Percentiles rank a stretch among this genome's conserved stretches.
Conservation (phyloP, 1,284 basidiomycete genomes). For the Pseudozyma hubeiensis region DNA sequence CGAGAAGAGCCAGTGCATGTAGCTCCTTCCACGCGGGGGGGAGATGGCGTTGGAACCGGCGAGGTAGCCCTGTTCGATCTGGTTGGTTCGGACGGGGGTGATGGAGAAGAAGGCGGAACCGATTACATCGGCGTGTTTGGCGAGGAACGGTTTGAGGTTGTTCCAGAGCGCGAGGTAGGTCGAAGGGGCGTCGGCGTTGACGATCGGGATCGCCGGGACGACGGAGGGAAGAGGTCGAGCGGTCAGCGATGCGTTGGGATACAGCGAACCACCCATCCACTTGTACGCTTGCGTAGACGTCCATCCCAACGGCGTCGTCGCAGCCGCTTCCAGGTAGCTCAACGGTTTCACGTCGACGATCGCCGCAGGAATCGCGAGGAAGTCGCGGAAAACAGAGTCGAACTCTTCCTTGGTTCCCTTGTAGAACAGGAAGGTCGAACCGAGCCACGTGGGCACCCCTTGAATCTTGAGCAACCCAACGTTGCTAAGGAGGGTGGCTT, state of each 20-base stretch:
- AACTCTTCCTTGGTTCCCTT: constrained; percentile 19
- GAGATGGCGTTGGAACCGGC: constrained; percentile 46
- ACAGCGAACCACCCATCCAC: constrained; percentile 36
- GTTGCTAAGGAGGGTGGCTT: constrained; percentile 28
- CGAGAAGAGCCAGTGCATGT: constrained; percentile 22
- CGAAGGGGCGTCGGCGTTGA: background rate
- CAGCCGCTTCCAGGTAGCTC: constrained; percentile 22
- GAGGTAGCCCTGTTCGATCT: constrained; percentile 23
- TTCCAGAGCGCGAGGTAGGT: constrained; percentile 12
- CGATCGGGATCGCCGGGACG: background rate
- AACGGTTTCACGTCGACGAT: constrained; percentile 15
- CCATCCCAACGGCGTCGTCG: constrained; percentile 27
- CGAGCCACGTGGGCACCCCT: constrained; percentile 10
- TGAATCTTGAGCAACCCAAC: constrained; percentile 25
- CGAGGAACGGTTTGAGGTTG: constrained; percentile 13
- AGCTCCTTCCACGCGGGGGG: constrained; percentile 19
- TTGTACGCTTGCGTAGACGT: constrained; percentile 22
- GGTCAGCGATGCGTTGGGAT: constrained; percentile 11
- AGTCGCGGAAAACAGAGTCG: constrained; percentile 7
- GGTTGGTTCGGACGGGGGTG: constrained; percentile 35
- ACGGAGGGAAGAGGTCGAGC: background rate
- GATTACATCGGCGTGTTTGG: constrained; percentile 8
- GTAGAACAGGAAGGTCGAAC: constrained; percentile 29
- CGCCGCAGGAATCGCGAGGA: constrained; percentile 23
- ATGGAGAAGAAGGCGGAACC: constrained; percentile 24